Evolutionary conservation across 495 filamentous ascomycete species (phyloP).

Genomic region (Aspergillus taichungensis): DNA sequence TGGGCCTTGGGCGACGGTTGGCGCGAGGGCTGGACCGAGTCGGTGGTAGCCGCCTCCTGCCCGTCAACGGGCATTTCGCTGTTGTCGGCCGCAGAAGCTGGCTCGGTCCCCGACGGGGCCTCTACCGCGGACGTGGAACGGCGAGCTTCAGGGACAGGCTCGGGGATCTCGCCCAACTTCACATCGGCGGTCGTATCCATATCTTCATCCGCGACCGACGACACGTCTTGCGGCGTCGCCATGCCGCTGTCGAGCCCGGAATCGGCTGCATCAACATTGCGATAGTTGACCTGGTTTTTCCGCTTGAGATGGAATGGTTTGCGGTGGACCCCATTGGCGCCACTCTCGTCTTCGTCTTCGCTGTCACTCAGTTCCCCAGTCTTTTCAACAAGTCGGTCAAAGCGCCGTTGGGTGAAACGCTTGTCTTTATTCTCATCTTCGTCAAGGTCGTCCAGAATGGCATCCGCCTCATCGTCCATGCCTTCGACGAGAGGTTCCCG

Average conservation of each 20-base stretch:
- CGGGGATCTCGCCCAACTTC: constrained; percentile 41
- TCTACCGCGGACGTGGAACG: constrained; percentile 16
- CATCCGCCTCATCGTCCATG: constrained; percentile 77
- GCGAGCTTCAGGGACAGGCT: constrained; percentile 26
- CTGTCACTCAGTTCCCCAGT: constrained; percentile 73
- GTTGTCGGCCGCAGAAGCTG: constrained; percentile 26
- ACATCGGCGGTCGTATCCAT: constrained; percentile 40
- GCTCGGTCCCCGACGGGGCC: constrained; percentile 26
- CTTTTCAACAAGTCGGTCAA: constrained; percentile 68
- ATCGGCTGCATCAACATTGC: constrained; percentile 53
- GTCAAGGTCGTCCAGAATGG: constrained; percentile 78
- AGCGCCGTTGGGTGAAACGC: constrained; percentile 71
- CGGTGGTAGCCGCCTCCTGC: constrained; percentile 30
- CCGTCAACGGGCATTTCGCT: constrained; percentile 31
- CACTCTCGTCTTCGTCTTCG: constrained; percentile 80
- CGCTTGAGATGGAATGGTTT: constrained; percentile 53
- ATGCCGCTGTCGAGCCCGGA: constrained; percentile 58
- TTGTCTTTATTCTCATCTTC: constrained; percentile 85
- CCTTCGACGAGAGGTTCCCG: constrained; percentile 56
- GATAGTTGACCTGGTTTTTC: constrained; percentile 63
- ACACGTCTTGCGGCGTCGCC: constrained; percentile 43
- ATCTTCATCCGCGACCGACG: constrained; percentile 42
- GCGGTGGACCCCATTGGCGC: constrained; percentile 57
- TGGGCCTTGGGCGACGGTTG: constrained; percentile 41
- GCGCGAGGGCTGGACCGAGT: constrained; percentile 23